Base-by-base conservation (phyloP, 139 green algal species). In the Tetraselmis chui region DNA sequence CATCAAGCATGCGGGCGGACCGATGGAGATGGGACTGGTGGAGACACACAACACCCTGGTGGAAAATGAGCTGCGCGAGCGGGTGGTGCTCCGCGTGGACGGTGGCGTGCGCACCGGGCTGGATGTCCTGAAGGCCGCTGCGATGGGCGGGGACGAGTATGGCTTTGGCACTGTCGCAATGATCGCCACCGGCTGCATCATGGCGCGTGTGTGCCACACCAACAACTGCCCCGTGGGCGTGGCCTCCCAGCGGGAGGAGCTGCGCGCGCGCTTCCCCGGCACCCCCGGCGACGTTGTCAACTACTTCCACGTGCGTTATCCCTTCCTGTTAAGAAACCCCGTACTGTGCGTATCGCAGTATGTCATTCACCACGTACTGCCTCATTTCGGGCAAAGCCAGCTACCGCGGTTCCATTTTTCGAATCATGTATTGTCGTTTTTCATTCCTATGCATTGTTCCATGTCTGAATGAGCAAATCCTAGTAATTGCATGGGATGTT, bases 141-240 rank as follows among this genome's bases (percentile, higher is more conserved):
- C 93, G 26, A 88, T 99, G 82, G 96, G 96, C 59, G 96, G 88
- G 0, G 97, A 99, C 84, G 97, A 99, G 94, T 99, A 91, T 84
- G 97, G 97, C 74, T 98, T 98, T 75, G 97, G 97, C 85, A 99
- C 96, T 0, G 91, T 98, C 0, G 95, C 96, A 59, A 99, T 99
- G 97, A 99, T 99, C 79, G 97, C 97, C 59, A 97, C 94, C 22
- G 93, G 97, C 83, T 99, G 97, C 92, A 98, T 99, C 92, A 99
- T 99, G 97, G 97, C 97, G 26, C 94, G 97, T 77, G 96, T 99
- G 30, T 99, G 97, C 90, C 97, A 99, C 92, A 99, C 97, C 85
- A 99, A 99, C 94, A 99, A 99, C 92, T 99, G 97, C 93, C 97
- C 97, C 32, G 97, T 99, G 28, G 97, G 97, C 29, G 97, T 99